Conservation (phyloP, 352 stramenopile species). For the Peronospora farinosa region DNA sequence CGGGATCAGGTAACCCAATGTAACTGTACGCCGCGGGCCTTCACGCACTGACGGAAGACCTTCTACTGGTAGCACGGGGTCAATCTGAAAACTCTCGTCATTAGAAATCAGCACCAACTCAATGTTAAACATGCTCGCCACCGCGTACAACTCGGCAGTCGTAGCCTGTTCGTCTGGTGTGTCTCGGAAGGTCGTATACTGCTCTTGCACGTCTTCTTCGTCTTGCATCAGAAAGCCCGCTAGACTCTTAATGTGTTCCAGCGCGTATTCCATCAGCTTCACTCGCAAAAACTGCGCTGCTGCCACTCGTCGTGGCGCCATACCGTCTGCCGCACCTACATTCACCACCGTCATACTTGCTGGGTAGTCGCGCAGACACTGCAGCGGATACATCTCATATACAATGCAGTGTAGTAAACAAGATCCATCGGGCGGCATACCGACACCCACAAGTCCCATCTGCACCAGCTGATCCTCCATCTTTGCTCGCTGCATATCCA, state of each 20-base stretch:
- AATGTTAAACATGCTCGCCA: slow-evolving; percentile 78
- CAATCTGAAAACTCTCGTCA: slow-evolving; percentile 76
- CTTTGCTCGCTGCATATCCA: slow-evolving; percentile 67
- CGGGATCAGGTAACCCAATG: slow-evolving; percentile 69
- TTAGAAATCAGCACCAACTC: slow-evolving; percentile 78
- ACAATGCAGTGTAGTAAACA: slow-evolving; percentile 80
- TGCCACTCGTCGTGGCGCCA: slow-evolving; percentile 61
- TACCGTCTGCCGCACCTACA: slow-evolving; percentile 67
- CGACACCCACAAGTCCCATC: slow-evolving; percentile 56
- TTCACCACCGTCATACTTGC: slow-evolving; percentile 74
- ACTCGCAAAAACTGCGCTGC: slow-evolving; percentile 58
- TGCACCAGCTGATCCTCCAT: slow-evolving; percentile 72
- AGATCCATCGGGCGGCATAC: slow-evolving; percentile 76
- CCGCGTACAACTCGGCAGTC: slow-evolving; percentile 69
- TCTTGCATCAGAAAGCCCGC: slow-evolving; percentile 68
- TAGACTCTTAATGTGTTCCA: slow-evolving; percentile 55
- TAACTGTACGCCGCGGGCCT: slow-evolving; percentile 45
- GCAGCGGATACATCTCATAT: slow-evolving; percentile 81
- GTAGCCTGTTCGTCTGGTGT: slow-evolving; percentile 72
- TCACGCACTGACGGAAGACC: slow-evolving; percentile 57
- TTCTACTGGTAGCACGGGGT: slow-evolving; percentile 60
- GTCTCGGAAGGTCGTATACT: slow-evolving; percentile 69
- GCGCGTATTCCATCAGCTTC: slow-evolving; percentile 68
- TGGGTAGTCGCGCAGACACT: slow-evolving; percentile 67
- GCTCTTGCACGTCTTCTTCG: slow-evolving; percentile 55